Conservation (phyloP, 768 basidiomycete genomes). For the Saitozyma podzolica region DNA sequence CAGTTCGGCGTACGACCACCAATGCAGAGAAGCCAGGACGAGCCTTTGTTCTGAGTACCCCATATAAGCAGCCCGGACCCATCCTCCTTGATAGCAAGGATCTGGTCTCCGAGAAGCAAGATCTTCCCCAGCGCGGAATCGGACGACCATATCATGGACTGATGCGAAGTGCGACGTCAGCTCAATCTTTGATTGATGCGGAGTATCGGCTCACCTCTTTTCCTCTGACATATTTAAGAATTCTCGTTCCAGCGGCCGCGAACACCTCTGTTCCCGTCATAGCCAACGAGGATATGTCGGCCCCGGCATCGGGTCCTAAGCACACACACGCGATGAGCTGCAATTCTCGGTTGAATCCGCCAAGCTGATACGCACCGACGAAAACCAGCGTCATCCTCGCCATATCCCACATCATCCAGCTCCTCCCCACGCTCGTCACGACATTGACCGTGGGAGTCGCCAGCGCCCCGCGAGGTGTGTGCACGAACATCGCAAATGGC, state of each 20-base stretch:
- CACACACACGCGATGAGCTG: conserved; percentile 1
- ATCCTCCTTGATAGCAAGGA: conserved; percentile 76
- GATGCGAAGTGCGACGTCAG: neutral
- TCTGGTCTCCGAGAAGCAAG: conserved; percentile 74
- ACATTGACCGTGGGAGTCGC: conserved; percentile 80
- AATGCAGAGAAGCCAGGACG: conserved; percentile 16
- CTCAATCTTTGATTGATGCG: neutral
- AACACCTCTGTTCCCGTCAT: conserved; percentile 87
- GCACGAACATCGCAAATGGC: conserved; percentile 82
- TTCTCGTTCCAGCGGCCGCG: conserved; percentile 67
- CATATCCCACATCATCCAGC: conserved; percentile 97
- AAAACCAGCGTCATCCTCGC: conserved; percentile 89
- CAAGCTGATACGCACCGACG: conserved; percentile 67
- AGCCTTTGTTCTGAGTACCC: conserved; percentile 67
- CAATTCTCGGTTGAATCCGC: neutral
- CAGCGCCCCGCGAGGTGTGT: conserved; percentile 78
- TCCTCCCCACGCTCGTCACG: conserved; percentile 78
- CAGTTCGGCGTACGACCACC: neutral
- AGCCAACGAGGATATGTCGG: conserved; percentile 70
- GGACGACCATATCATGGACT: neutral
- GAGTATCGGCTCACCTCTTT: conserved; percentile 66
- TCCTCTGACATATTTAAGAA: conserved; percentile 79
- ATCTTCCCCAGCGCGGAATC: conserved; percentile 61
- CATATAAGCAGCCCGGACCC: conserved; percentile 76
- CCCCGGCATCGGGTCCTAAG: conserved; percentile 76